Evolutionary conservation across 805 yeast species (phyloP).

Genomic region (Lachancea nothofagi): DNA sequence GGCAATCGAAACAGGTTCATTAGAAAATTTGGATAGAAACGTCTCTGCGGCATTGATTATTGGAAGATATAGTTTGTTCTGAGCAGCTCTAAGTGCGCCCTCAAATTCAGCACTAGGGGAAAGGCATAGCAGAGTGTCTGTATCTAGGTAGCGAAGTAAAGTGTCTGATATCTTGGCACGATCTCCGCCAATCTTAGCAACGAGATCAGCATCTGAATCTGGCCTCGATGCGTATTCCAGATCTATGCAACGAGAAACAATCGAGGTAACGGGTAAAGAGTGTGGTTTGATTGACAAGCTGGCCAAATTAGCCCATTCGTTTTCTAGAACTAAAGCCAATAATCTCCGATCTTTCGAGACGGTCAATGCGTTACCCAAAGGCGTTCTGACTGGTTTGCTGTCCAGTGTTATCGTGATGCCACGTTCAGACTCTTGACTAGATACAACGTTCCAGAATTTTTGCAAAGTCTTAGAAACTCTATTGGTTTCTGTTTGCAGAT

Average conservation of each 20-base stretch:
- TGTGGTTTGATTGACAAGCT: slow-evolving; percentile 65
- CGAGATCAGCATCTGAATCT: slow-evolving; percentile 40
- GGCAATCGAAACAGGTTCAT: slow-evolving; percentile 39
- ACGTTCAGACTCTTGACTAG: slow-evolving; percentile 29
- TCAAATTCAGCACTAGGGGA: slow-evolving; percentile 78
- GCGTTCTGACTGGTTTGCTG: slow-evolving; percentile 73
- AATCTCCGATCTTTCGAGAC: slow-evolving; percentile 55
- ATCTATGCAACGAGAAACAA: slow-evolving; percentile 84
- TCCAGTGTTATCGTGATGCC: slow-evolving; percentile 59
- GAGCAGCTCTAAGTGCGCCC: slow-evolving; percentile 75
- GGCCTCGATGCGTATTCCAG: slow-evolving; percentile 40
- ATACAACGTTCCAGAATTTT: slow-evolving; percentile 78
- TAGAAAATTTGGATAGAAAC: slow-evolving; percentile 38
- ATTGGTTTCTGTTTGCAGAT: slow-evolving; percentile 56
- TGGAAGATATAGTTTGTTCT: slow-evolving; percentile 71
- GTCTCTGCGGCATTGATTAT: slow-evolving; percentile 62
- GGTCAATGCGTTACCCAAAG: slow-evolving; percentile 64
- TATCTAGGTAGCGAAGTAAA: slow-evolving; percentile 79
- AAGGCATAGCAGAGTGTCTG: slow-evolving; percentile 86
- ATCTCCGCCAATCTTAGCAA: slow-evolving; percentile 56
- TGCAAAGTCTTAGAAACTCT: slow-evolving; percentile 60
- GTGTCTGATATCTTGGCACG: slow-evolving; percentile 50
- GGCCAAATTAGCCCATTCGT: slow-evolving; percentile 82
- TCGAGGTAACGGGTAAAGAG: slow-evolving; percentile 79
- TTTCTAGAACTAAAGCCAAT: slow-evolving; percentile 69